These are phyloP conservation scores for Leucosporidium yakuticum DNA, from an alignment of 768 basidiomycete genomes.

Conservation along the genomic window DNA sequence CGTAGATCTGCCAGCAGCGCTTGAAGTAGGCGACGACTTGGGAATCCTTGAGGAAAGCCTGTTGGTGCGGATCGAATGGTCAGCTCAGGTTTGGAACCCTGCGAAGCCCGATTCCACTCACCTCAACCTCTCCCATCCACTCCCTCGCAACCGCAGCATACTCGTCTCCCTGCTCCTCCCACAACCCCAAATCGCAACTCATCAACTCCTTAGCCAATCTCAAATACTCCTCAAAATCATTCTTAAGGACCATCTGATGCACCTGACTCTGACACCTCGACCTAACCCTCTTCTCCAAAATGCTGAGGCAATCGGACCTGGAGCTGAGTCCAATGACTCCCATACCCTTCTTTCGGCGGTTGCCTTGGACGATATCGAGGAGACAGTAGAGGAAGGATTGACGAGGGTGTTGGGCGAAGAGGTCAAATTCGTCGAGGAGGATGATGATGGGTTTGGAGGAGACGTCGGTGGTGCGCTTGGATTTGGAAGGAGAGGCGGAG, in stretches of 20 bases:
- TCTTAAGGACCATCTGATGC: slow-evolving; percentile 64
- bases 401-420: slow-evolving; percentile 83
- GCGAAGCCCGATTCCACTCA: neutral
- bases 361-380: slow-evolving; percentile 85
- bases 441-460: slow-evolving; percentile 53
- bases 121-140: slow-evolving; percentile 46
- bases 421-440: slow-evolving; percentile 84
- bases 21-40: slow-evolving; percentile 14
- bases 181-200: slow-evolving; percentile 42
- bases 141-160: slow-evolving; percentile 42
- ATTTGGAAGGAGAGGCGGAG: slow-evolving; percentile 52
- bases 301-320: slow-evolving; percentile 77
- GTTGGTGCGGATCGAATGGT: neutral
- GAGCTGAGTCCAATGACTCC: slow-evolving; percentile 75
- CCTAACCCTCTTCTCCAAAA: slow-evolving; percentile 93
- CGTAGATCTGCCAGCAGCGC: slow-evolving; percentile 33
- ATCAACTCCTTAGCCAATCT: slow-evolving; percentile 52
- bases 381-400: slow-evolving; percentile 92
- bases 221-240: slow-evolving; percentile 52
- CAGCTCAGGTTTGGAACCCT: neutral
- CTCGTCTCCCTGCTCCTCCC: slow-evolving; percentile 21
- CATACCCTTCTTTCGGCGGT: slow-evolving; percentile 53
- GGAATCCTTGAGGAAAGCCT: slow-evolving; percentile 12
- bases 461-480: slow-evolving; percentile 10
- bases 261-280: slow-evolving; percentile 93